A percentile compares a stretch with the other conserved stretches of the same genome.
Evolutionary conservation across 345 rosid species (phyloP).

Genomic region (Eutrema japonicum): DNA sequence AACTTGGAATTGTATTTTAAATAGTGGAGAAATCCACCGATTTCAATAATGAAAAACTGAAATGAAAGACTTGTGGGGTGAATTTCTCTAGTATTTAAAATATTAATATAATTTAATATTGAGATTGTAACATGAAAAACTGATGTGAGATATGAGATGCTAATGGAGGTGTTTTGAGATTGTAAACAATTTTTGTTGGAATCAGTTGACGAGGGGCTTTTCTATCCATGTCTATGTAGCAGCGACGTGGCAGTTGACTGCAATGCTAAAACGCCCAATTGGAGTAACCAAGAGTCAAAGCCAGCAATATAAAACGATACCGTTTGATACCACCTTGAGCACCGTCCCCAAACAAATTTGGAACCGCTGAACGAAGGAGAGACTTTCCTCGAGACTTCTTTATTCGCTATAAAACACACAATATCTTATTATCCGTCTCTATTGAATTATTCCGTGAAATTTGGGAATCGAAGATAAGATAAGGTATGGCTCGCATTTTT

Average conservation of each 20-base stretch:
- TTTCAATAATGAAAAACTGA: no score
- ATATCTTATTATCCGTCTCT: constrained; percentile 16
- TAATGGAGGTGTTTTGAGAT: no score
- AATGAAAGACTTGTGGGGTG: no score
- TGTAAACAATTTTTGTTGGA: no score
- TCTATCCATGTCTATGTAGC: background rate
- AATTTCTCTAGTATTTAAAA: no score
- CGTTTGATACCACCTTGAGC: background rate
- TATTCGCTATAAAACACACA: background rate
- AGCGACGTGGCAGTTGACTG: constrained; percentile 20
- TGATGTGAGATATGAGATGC: no score
- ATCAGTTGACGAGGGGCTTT: background rate
- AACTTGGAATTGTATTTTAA: no score
- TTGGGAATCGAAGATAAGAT: constrained; percentile 41
- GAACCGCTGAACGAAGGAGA: constrained; percentile 18
- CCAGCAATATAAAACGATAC: background rate
- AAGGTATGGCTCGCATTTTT: constrained; percentile 45
- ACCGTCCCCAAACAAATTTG: constrained; percentile 12
- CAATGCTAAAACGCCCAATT: background rate
- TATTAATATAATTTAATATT: no score
- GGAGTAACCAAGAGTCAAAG: constrained; percentile 20
- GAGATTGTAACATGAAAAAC: no score
- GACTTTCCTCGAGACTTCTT: constrained; percentile 12
- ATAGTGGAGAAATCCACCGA: no score
- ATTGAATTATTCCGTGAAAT: constrained; percentile 38